A percentile compares a stretch with the other conserved stretches of the same genome.
These are phyloP conservation scores for Nakazawaea molendinolei DNA, from an alignment of 805 yeast genomes.

Conservation along the genomic window DNA sequence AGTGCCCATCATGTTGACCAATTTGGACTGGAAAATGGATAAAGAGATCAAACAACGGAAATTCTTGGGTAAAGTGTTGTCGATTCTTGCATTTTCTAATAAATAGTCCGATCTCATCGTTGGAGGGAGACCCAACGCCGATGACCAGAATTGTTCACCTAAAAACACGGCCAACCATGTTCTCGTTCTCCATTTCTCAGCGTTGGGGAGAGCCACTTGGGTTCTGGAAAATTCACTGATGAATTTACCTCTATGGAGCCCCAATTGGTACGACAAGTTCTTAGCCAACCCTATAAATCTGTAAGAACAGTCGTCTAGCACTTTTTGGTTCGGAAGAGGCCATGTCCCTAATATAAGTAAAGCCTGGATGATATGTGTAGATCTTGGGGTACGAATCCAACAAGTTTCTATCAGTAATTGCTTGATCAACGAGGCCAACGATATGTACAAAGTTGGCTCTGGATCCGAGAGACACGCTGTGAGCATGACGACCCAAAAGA, in stretches of 20 bases:
- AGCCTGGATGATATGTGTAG: conserved; percentile 91
- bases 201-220: conserved; percentile 82
- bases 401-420: conserved; percentile 88
- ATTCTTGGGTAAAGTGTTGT: conserved; percentile 55
- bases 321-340: conserved; percentile 92
- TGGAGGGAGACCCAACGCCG: conserved; percentile 82
- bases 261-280: conserved; percentile 75
- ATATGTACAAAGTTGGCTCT: conserved; percentile 73
- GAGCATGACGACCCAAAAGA: conserved; percentile 87
- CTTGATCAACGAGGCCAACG: conserved; percentile 70
- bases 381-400: conserved; percentile 89
- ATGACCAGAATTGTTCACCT: conserved; percentile 87
- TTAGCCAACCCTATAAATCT: conserved; percentile 86
- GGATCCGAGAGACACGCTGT: conserved; percentile 86
- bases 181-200: conserved; percentile 90
- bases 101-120: conserved; percentile 77
- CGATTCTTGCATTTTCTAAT: conserved; percentile 71
- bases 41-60: conserved; percentile 68
- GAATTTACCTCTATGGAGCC: conserved; percentile 87
- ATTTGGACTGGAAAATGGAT: conserved; percentile 76
- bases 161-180: conserved; percentile 88
- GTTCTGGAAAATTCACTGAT: conserved; percentile 86
- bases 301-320: conserved; percentile 85
- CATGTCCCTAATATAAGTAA: conserved; percentile 76
- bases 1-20: conserved; percentile 81